Conservation (phyloP, 140 eudicot genomes). For the Senecio squalidus region DNA sequence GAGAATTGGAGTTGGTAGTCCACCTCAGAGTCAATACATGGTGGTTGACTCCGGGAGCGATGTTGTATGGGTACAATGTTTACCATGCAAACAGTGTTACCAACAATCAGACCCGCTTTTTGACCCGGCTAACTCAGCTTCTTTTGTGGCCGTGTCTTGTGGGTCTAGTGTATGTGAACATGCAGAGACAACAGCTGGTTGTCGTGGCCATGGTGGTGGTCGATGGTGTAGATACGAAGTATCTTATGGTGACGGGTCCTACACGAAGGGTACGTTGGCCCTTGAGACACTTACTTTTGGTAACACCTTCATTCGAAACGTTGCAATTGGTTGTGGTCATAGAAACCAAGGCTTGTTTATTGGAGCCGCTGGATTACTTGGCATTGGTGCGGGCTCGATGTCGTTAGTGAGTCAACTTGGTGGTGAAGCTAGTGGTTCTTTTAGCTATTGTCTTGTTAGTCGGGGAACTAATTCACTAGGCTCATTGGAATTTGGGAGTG, state of each 20-base stretch:
- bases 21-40: slow-evolving; percentile 49
- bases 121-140: slow-evolving; percentile 49
- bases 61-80: slow-evolving; percentile 63
- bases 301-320: slow-evolving; percentile 26
- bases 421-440: slow-evolving; percentile 67
- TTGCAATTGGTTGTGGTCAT: slow-evolving; percentile 71
- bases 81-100: slow-evolving; percentile 67
- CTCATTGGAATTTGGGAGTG: slow-evolving; percentile 81
- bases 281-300: slow-evolving; percentile 54
- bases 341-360: slow-evolving; percentile 48
- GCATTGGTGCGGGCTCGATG: slow-evolving; percentile 71
- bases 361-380: slow-evolving; percentile 67
- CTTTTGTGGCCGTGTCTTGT: slow-evolving; percentile 45
- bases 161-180: slow-evolving; percentile 57
- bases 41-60: slow-evolving; percentile 74
- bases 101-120: slow-evolving; percentile 57
- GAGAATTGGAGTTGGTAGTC: slow-evolving; percentile 56
- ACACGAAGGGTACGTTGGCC: slow-evolving; percentile 50
- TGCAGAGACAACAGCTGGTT: slow-evolving; percentile 57
- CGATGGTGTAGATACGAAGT: slow-evolving; percentile 56
- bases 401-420: slow-evolving; percentile 89
- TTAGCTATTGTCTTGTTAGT: slow-evolving; percentile 78
- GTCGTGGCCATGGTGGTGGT: slow-evolving; percentile 63
- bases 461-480: slow-evolving; percentile 66
- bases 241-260: slow-evolving; percentile 60